Evolutionary conservation across 257 asterid species (phyloP), one percentile per base, ranked within the genome.

Genomic region (Solanum lignicaule): DNA sequence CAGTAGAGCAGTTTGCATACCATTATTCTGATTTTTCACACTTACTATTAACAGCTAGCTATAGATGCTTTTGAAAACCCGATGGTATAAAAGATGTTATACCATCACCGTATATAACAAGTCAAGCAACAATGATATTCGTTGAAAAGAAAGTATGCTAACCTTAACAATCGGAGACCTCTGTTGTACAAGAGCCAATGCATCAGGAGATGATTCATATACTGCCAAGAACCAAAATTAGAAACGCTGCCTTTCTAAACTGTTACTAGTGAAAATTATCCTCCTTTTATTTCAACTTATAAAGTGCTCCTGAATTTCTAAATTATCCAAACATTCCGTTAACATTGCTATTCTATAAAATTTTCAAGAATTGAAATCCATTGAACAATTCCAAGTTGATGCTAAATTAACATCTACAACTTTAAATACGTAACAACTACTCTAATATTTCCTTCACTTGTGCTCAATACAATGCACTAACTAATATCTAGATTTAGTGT

Each of bases 161-260:
- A 97, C 99, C 99, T 95, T 97, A 87, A 95, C 92, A 39, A 95
- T 92, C 1, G 99, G 99, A 86, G 99, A 97, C 78, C 99, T 95
- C 90, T 95, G 99, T 91, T 97, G 99, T 38, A 97, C 92, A 36
- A 97, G 93, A 74, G 96, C 86, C 92, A 97, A 88, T 41, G 90
- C 91, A 89, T 90, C 69, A 6, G 98, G 90, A 14, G 92, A 88
- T 29, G 98, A 91, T 84, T 93, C 93, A 88, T 95, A 95, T 89
- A 93, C 98, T 95, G 98, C 90, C 89, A 92, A 31, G 27, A 31
- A 78, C 25, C 85, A 88, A 86, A 86, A 60, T 33, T 69, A 88
- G 69, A 3, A 3, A 29, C 43, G 12, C 10, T 43, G n/a, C 66
- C 85, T 43, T 81, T 31, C 41, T 46, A 46, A 18, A 81, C 55